phyloP scores from a whole-genome alignment of 345 rosid species.

The Gossypium australe region DNA sequence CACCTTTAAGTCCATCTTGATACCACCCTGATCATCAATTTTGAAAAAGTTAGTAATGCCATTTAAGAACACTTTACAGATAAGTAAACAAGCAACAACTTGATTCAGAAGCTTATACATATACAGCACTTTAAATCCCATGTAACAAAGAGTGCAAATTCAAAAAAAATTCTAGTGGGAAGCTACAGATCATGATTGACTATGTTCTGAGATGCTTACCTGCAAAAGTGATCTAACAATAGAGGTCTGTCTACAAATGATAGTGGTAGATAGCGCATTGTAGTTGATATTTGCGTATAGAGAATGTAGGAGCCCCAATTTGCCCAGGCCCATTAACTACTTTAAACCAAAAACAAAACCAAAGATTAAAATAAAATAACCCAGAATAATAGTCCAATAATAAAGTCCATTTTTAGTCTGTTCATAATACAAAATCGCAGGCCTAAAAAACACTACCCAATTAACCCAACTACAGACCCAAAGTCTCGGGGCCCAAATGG shows the following conservation, averaged over 20 bases:
- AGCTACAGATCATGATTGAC: not conserved
- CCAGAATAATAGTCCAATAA: no score
- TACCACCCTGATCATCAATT: slow-evolving; percentile 37
- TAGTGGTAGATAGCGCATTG: slow-evolving; percentile 43
- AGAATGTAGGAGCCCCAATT: no score
- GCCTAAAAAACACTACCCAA: no score
- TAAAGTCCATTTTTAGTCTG: no score
- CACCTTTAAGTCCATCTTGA: slow-evolving; percentile 34
- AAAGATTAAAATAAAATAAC: no score
- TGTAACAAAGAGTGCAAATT: not conserved
- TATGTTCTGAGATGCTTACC: slow-evolving; percentile 25
- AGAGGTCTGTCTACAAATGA: slow-evolving; percentile 45
- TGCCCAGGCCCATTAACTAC: no score
- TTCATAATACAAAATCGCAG: no score
- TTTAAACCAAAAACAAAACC: no score
- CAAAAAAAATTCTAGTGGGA: not conserved
- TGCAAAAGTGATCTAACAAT: slow-evolving; percentile 42
- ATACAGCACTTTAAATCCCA: not conserved
- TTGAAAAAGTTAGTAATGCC: not conserved
- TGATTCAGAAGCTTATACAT: not conserved
- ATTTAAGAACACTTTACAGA: not conserved
- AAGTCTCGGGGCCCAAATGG: no score
- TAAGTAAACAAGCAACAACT: not conserved
- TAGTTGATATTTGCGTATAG: slow-evolving; percentile 54
- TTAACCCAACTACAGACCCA: no score